Evolutionary conservation across 495 filamentous ascomycete species (phyloP), one percentile per base, ranked within the genome.

Genomic region (Usnea hakonensis): DNA sequence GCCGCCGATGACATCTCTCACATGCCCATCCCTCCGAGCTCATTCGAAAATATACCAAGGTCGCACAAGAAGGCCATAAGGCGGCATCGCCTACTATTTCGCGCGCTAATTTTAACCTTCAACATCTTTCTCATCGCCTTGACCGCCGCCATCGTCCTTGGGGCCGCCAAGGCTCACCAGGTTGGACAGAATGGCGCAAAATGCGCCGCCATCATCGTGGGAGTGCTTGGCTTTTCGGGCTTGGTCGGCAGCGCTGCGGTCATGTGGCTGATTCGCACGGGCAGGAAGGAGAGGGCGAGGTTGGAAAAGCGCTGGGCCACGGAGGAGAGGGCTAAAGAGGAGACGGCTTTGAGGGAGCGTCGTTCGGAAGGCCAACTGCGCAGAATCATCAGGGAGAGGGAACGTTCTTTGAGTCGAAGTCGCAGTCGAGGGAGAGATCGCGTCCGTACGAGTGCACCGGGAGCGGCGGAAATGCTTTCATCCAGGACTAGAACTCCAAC

Each of bases 361-460:
- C 23, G 32, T 16, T 30, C 6, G 30, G 46, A 55, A 28, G 36
- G 53, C 1, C 28, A 21, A 7, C 26, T 41, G 8, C 30, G 33
- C 19, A 21, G 35, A 1, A 28, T 19, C 5, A 58, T 58, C 28
- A 58, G 23, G 23, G 33, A 64, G 2, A 32, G 62, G 4, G 55
- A 64, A 16, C 26, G 62, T 30, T 37, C 30, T 43, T 26, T 59
- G 44, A 43, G 46, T 13, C 19, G 19, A 28, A 44, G 30, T 40
- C 55, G 54, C 32, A 48, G 61, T 36, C n/a, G 38, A 28, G 56
- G 61, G 9, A 38, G 61, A n/a, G 54, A 43, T 58, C 56, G 40
- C 28, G 21, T n/a, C n/a, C 36, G 13, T 30, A 3, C 2, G 17
- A 11, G 7, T 13, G 28, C 16, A 30, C 54, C 33, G 26, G 30